These are phyloP conservation scores for Monosporascus sp. DNA, from an alignment of 2,329 filamentous ascomycete genomes.

Conservation along the genomic window DNA sequence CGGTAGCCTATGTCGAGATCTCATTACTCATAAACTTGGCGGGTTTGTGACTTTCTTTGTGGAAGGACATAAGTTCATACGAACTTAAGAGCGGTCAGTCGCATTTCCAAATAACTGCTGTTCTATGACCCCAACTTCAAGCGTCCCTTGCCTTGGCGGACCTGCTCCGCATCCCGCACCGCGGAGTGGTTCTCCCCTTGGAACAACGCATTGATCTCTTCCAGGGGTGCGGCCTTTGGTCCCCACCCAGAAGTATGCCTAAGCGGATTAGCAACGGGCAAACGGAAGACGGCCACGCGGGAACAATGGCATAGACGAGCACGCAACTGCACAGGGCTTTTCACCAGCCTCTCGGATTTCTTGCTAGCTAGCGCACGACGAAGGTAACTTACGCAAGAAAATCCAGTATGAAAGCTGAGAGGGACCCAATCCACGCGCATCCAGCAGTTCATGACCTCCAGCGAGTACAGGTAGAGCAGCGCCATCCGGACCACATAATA, in stretches of 20 bases:
- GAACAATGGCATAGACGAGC: conserved; percentile 29
- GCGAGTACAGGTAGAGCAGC: conserved; percentile 41
- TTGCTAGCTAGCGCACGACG: neutral
- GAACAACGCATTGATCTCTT: conserved; percentile 34
- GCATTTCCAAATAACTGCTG: conserved; percentile 8
- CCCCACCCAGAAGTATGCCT: conserved; percentile 31
- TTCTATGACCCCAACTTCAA: conserved; percentile 17
- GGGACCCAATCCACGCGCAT: conserved; percentile 42
- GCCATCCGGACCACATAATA: conserved; percentile 48
- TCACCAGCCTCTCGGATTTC: neutral
- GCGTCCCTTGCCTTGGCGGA: conserved; percentile 15
- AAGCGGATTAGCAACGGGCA: conserved; percentile 1
- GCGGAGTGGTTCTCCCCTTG: conserved; percentile 27
- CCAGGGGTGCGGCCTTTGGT: conserved; percentile 32
- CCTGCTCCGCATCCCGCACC: conserved; percentile 21
- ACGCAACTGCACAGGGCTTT: conserved; percentile 24
- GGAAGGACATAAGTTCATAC: neutral
- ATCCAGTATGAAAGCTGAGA: conserved; percentile 28
- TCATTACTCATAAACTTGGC: no score
- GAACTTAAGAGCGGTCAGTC: neutral
- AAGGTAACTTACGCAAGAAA: conserved; percentile 20
- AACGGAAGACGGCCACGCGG: neutral
- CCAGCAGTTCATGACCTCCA: conserved; percentile 44
- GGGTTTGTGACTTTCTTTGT: no score
- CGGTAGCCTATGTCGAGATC: no score